Conservation (phyloP, 169 alveolate species). For the Cryptosporidium ubiquitum region DNA sequence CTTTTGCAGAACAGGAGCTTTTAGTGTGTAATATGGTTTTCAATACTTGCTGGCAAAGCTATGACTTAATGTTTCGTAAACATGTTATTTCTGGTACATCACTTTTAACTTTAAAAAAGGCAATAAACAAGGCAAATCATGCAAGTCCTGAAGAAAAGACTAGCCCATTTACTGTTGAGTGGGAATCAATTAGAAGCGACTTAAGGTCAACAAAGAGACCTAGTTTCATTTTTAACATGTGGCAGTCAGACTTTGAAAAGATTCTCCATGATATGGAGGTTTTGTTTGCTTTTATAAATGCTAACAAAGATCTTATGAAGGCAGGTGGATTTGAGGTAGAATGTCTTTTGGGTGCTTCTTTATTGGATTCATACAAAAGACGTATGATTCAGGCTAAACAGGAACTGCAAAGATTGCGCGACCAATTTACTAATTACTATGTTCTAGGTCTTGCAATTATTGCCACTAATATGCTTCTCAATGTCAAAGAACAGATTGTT, state of each 20-base stretch:
- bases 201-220: slow-evolving; percentile 38
- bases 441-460: slow-evolving; percentile 58
- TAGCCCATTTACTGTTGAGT: slow-evolving; percentile 62
- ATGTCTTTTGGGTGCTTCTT: slow-evolving; percentile 68
- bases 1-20: slow-evolving; percentile 71
- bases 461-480: slow-evolving; percentile 67
- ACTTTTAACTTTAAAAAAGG: slow-evolving; percentile 57
- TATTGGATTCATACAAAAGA: slow-evolving; percentile 63
- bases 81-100: slow-evolving; percentile 69
- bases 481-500: slow-evolving; percentile 70
- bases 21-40: slow-evolving; percentile 72
- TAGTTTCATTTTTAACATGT: slow-evolving; percentile 43
- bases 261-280: slow-evolving; percentile 72
- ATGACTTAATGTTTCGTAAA: slow-evolving; percentile 66
- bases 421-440: slow-evolving; percentile 47
- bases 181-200: slow-evolving; percentile 73
- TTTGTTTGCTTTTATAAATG: slow-evolving; percentile 68
- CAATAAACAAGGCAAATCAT: slow-evolving; percentile 68
- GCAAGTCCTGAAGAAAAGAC: slow-evolving; percentile 67
- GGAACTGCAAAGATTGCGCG: slow-evolving; percentile 54
- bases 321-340: slow-evolving; percentile 75
- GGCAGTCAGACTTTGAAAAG: slow-evolving; percentile 70
- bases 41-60: slow-evolving; percentile 74
- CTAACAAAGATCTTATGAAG: slow-evolving; percentile 66
- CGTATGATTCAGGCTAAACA: slow-evolving; percentile 72